These are phyloP conservation scores for Lasiodiplodia hormozganensis DNA, from an alignment of 2,329 filamentous ascomycete genomes.

Conservation along the genomic window DNA sequence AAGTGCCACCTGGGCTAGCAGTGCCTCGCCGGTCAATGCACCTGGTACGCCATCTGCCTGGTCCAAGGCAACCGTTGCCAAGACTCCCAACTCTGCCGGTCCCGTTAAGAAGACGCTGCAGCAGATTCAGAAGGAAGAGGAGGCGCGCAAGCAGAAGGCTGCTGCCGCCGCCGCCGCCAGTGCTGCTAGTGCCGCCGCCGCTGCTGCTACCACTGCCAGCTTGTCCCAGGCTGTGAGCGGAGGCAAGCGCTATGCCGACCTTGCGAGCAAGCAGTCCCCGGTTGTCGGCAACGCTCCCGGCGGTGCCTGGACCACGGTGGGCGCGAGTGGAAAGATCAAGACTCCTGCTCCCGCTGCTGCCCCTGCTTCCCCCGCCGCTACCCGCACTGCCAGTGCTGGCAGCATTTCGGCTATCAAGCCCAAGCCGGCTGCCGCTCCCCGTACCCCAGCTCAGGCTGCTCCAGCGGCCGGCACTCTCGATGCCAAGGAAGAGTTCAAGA, in stretches of 20 bases:
- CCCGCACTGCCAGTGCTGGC: constrained; percentile 56
- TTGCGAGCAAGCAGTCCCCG: constrained; percentile 77
- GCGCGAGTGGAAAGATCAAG: constrained; percentile 91
- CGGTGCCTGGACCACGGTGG: constrained; percentile 91
- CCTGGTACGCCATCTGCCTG: constrained; percentile 62
- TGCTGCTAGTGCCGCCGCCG: constrained; percentile 51
- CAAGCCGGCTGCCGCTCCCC: constrained; percentile 60
- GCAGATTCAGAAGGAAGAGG: constrained; percentile 97
- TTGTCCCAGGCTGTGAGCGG: constrained; percentile 36
- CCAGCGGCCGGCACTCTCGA: constrained; percentile 59
- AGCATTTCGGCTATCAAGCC: constrained; percentile 53
- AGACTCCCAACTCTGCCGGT: constrained; percentile 50
- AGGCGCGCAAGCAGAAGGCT: constrained; percentile 82
- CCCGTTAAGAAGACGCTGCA: constrained; percentile 84
- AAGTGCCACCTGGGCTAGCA: constrained; percentile 86
- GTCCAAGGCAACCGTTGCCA: constrained; percentile 63
- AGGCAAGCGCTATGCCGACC: constrained; percentile 92
- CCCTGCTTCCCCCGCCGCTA: constrained; percentile 55
- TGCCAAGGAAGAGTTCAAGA: constrained; percentile 90
- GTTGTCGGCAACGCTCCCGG: constrained; percentile 49
- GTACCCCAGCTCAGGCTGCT: constrained; percentile 53
- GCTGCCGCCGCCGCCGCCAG: constrained; percentile 57
- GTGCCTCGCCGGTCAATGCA: constrained; percentile 71
- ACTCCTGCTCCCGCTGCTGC: constrained; percentile 68
- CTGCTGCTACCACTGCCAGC: constrained; percentile 47